phyloP scores from a whole-genome alignment of 805 yeast genomes.

The Nakazawaea holstii region DNA sequence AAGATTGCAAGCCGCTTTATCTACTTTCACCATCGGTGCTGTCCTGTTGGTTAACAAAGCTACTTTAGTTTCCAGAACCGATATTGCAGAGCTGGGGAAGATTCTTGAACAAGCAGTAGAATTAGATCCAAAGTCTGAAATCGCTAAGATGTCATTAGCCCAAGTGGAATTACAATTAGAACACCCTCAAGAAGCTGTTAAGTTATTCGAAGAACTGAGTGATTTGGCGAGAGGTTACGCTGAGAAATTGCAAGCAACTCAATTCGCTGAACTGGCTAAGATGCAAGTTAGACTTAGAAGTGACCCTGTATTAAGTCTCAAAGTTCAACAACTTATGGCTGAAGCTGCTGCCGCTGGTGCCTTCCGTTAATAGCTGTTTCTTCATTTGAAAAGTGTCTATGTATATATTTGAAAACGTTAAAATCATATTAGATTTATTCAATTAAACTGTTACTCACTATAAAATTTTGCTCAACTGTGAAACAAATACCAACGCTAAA shows the following conservation, averaged over 20 bases:
- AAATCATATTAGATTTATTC: neutral
- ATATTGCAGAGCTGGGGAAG: constrained; percentile 53
- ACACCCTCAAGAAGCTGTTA: constrained; percentile 75
- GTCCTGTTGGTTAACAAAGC: constrained; percentile 90
- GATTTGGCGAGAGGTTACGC: constrained; percentile 76
- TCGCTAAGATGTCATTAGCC: constrained; percentile 87
- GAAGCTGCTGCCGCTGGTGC: constrained; percentile 31
- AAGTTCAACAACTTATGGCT: constrained; percentile 49
- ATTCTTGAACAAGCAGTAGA: constrained; percentile 71
- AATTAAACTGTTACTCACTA: neutral
- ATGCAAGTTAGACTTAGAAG: constrained; percentile 75
- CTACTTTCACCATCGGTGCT: constrained; percentile 75
- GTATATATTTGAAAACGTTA: constrained; percentile 3
- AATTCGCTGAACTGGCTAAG: constrained; percentile 89
- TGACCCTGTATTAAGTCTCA: constrained; percentile 60
- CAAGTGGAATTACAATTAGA: constrained; percentile 84
- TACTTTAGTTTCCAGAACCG: constrained; percentile 47
- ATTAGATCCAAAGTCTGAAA: constrained; percentile 83
- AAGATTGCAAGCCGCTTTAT: constrained; percentile 68
- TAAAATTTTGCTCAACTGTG: no score
- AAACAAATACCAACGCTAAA: no score
- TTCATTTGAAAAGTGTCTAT: neutral
- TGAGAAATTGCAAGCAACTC: constrained; percentile 86
- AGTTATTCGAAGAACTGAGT: constrained; percentile 77
- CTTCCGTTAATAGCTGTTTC: neutral